Evolutionary conservation across 2,329 filamentous ascomycete genomes (phyloP).

Genomic region (Hysterium pulicare): DNA sequence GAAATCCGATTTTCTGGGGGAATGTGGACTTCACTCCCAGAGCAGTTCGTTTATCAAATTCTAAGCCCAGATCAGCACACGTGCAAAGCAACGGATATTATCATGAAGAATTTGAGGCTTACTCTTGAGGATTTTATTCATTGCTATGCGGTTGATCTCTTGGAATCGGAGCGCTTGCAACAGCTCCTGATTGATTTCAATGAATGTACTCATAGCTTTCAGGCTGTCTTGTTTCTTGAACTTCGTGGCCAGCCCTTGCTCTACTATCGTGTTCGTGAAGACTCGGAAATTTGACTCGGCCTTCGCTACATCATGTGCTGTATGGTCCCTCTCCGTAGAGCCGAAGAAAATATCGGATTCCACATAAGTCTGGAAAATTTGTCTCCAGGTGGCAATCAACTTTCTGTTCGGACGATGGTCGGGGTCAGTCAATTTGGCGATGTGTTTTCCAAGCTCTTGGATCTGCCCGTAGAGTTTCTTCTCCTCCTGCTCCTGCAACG

Average conservation of each 20-base stretch:
- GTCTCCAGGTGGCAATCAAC: constrained; percentile 72
- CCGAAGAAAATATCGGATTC: constrained; percentile 81
- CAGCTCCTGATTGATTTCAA: constrained; percentile 70
- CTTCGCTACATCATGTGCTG: constrained; percentile 61
- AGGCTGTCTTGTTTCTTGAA: constrained; percentile 67
- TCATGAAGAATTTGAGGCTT: too few relatives aligned
- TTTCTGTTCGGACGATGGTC: constrained; percentile 57
- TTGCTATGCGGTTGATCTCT: constrained; percentile 74
- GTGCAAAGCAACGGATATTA: too few relatives aligned
- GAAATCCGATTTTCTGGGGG: constrained; percentile 54
- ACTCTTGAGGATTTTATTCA: constrained; percentile 85
- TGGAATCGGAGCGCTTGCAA: constrained; percentile 79
- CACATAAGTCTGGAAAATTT: constrained; percentile 78
- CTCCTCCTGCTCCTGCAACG: constrained; percentile 65
- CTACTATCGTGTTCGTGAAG: constrained; percentile 67
- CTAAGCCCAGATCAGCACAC: constrained; percentile 39
- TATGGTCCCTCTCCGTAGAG: constrained; percentile 67
- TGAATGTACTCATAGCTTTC: constrained; percentile 63
- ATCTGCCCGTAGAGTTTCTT: constrained; percentile 62
- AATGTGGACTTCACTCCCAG: constrained; percentile 65
- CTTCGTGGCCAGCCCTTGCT: constrained; percentile 53
- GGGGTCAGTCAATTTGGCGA: constrained; percentile 64
- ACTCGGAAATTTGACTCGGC: constrained; percentile 66
- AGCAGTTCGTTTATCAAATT: constrained; percentile 83
- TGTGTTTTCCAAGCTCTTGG: constrained; percentile 58